Base-by-base conservation (phyloP, 495 filamentous ascomycete species). In the Penicillium samsonianum region DNA sequence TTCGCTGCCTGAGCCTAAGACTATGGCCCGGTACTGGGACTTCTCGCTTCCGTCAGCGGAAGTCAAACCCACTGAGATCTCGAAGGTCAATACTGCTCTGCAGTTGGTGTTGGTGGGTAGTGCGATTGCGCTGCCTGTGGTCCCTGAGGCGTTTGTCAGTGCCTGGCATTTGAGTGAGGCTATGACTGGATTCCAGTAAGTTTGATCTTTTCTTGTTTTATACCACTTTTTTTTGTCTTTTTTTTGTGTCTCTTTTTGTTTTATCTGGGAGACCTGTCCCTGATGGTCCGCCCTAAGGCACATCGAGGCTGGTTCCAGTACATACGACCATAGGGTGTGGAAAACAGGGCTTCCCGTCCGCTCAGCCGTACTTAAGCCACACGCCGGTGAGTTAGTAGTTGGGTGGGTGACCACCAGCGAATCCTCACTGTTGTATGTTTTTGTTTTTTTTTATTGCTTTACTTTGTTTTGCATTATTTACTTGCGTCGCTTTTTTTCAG, bases 1-100 rank as follows among this genome's bases (percentile, higher is more conserved):
- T 47, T 92, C 89, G 4, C 82, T 98, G 20, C 94, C 94, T 2
- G 86, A 89, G 0, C 94, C 94, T 5, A 96, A 96, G 72, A 98
- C 94, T 0, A 88, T 96, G 72, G 73, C 79, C 14, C 78, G 94
- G n/a, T 98, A 97, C 69, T 98, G 95, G 95, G 95, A 98, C 68
- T 98, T 98, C 64, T 90, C 87, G 11, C 82, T 98, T 17, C 94
- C 94, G 0, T 90, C 85, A 44, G 94, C 94, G 1, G 94, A 98
- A 71, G 94, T 98, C 5, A 87, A 87, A 60, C 94, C 94, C 0
- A 98, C 94, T 0, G 84, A 79, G 16, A 90, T 98, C 61, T 94
- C 89, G 61, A 98, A 98, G 80, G 83, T 87, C 57, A 96, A 96
- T 61, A 96, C 91, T 0, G 86, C 86, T 2, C 65, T 95, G 65